Evolutionary conservation across 306 rosid species (phyloP).

Genomic region (Fagus crenata): DNA sequence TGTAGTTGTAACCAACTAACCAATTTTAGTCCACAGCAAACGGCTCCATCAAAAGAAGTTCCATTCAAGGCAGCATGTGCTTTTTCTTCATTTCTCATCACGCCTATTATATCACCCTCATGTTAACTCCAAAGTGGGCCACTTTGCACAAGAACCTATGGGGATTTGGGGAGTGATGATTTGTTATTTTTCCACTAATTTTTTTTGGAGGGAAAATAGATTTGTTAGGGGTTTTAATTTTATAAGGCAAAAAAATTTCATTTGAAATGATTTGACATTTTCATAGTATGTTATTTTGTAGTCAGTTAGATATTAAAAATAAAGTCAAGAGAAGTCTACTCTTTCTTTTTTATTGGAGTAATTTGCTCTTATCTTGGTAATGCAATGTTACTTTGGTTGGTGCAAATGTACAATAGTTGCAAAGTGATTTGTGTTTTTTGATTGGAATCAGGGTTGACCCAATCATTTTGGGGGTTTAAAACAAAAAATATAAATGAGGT

Average conservation of each 20-base stretch:
- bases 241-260: too few species aligned
- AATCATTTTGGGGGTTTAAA: too few species aligned
- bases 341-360: too few species aligned
- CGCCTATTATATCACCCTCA: constrained; percentile 23
- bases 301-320: too few species aligned
- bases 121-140: constrained; percentile 13
- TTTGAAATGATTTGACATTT: too few species aligned
- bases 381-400: too few species aligned
- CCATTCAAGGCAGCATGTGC: constrained; percentile 33
- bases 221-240: too few species aligned
- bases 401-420: neutral
- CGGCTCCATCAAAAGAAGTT: constrained; percentile 28
- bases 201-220: neutral
- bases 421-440: neutral
- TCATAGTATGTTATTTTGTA: too few species aligned
- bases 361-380: too few species aligned
- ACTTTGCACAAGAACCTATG: neutral
- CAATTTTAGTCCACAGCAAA: constrained; percentile 22
- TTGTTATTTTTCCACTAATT: neutral
- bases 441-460: too few species aligned
- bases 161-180: neutral
- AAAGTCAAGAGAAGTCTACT: too few species aligned
- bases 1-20: neutral
- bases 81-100: neutral
- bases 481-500: too few species aligned